phyloP scores from a whole-genome alignment of 164 flowering plant genomes.

The Piper longum region DNA sequence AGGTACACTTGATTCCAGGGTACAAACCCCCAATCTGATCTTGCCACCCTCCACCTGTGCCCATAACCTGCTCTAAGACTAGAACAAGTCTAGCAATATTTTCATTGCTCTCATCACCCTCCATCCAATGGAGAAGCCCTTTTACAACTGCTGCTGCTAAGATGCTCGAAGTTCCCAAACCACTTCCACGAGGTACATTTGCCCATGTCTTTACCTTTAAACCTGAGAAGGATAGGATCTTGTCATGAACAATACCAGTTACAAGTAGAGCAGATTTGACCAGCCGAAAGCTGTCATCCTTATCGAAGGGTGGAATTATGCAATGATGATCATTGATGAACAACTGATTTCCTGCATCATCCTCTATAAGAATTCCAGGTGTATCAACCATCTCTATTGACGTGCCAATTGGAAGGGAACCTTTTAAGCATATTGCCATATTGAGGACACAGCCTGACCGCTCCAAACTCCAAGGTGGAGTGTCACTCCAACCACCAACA shows the following conservation, averaged over 20 bases:
- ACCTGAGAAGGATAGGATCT: conserved; percentile 31
- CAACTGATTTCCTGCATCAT: conserved; percentile 58
- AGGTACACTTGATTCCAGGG: conserved; percentile 84
- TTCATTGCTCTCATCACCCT: conserved; percentile 71
- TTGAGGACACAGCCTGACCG: conserved; percentile 92
- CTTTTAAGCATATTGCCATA: conserved; percentile 77
- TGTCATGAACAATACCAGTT: conserved; percentile 47
- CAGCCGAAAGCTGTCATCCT: conserved; percentile 74
- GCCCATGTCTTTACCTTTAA: conserved; percentile 79
- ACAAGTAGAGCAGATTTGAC: conserved; percentile 91
- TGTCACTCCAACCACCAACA: conserved; percentile 99
- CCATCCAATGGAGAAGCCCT: conserved; percentile 69
- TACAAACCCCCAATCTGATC: conserved; percentile 97
- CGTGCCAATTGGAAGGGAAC: conserved; percentile 80
- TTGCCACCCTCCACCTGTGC: conserved; percentile 99
- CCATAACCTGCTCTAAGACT: conserved; percentile 95
- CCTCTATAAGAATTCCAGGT: conserved; percentile 42
- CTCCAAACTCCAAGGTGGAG: conserved; percentile 99
- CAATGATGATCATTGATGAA: conserved; percentile 33
- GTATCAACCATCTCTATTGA: conserved; percentile 45
- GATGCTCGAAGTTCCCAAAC: conserved; percentile 93
- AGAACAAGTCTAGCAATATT: conserved; percentile 89
- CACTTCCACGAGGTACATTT: conserved; percentile 95
- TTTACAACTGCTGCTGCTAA: conserved; percentile 97
- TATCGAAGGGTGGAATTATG: conserved; percentile 57